Percentiles rank a stretch among this genome's conserved stretches.
Evolutionary conservation across 305 asterid species (phyloP).

Genomic region (Coffea humblotiana): DNA sequence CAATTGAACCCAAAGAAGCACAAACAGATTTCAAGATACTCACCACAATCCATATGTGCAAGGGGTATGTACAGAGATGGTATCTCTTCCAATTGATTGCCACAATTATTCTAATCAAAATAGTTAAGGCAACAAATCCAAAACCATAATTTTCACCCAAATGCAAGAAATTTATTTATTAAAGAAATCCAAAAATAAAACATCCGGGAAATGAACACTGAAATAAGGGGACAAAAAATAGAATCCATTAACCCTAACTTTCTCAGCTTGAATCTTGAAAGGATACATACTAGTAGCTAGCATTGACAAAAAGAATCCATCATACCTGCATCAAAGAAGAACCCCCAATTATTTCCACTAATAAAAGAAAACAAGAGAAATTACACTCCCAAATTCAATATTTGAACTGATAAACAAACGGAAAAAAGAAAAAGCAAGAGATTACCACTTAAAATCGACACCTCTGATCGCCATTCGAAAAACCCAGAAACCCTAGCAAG

Average conservation of each 20-base stretch:
- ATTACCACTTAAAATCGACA: constrained; percentile 87
- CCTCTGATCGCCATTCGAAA: constrained; percentile 78
- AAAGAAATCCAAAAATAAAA: background rate
- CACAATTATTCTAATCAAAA: constrained; percentile 63
- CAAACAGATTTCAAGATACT: constrained; percentile 25
- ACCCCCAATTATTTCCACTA: background rate
- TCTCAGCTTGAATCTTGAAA: constrained; percentile 26
- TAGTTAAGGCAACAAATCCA: constrained; percentile 39
- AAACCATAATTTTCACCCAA: constrained; percentile 13
- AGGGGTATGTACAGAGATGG: constrained; percentile 66
- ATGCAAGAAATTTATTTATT: background rate
- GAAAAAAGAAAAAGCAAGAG: constrained; percentile 2
- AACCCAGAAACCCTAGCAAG: constrained; percentile 12
- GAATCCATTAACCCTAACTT: too few relatives aligned
- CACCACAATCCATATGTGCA: constrained; percentile 98
- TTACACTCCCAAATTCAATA: constrained; percentile 7
- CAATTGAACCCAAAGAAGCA: background rate
- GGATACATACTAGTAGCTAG: constrained; percentile 98
- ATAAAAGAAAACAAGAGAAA: background rate
- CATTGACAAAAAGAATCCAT: constrained; percentile 98
- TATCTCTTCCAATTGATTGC: constrained; percentile 83
- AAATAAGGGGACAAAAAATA: background rate
- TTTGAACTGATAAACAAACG: background rate
- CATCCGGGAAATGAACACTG: background rate
- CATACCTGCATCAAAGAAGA: constrained; percentile 65